A percentile compares a stretch with the other conserved stretches of the same genome.
These are phyloP conservation scores for Dentiscutata heterogama DNA, from an alignment of 371 early-diverging fungal genomes.

Conservation along the genomic window DNA sequence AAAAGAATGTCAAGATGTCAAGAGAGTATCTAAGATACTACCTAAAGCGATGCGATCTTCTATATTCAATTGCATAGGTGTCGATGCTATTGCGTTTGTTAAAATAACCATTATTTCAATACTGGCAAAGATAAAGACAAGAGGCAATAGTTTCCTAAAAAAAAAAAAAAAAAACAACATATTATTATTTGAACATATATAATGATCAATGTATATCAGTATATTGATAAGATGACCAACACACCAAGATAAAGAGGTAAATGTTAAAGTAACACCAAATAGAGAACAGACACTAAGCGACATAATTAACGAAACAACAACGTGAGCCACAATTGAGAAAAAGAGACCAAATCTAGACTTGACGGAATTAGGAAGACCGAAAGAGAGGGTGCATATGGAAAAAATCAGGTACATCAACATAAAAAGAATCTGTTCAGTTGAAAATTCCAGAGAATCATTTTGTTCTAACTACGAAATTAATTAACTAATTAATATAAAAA, in stretches of 20 bases:
- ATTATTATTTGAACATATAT: too few species aligned
- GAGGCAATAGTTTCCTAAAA: too few species aligned
- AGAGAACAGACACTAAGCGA: conserved; percentile 65
- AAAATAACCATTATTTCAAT: conserved; percentile 79
- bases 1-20: too few species aligned
- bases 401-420: too few species aligned
- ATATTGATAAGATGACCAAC: too few species aligned
- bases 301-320: conserved; percentile 63
- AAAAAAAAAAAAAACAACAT: too few species aligned
- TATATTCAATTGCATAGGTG: conserved; percentile 73
- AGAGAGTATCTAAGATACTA: too few species aligned
- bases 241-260: conserved; percentile 62
- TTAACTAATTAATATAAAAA: too few species aligned
- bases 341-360: conserved; percentile 80
- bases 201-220: too few species aligned
- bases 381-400: background rate
- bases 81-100: conserved; percentile 74
- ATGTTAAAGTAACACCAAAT: conserved; percentile 59
- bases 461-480: too few species aligned
- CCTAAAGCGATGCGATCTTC: conserved; percentile 77
- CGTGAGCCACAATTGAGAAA: conserved; percentile 67
- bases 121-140: conserved; percentile 70
- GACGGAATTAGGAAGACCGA: conserved; percentile 70
- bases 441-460: conserved; percentile 49
- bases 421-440: too few species aligned